Conservation (phyloP, 2,329 filamentous ascomycete genomes). For the Neonectria neomacrospora region DNA sequence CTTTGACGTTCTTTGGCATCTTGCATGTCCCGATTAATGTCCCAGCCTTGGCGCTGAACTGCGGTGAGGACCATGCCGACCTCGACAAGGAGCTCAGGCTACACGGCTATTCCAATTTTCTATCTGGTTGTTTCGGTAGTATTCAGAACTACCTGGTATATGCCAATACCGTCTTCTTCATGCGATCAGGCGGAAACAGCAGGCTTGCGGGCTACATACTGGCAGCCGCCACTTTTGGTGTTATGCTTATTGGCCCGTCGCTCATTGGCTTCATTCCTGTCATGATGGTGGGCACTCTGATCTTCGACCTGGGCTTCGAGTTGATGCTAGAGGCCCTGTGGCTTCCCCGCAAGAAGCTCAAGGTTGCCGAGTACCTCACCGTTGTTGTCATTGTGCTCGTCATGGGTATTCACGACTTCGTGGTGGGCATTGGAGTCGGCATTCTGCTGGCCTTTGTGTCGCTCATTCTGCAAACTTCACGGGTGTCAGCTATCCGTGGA, state of each 20-base stretch:
- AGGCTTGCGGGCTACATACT: slow-evolving; percentile 88
- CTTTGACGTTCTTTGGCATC: slow-evolving; percentile 95
- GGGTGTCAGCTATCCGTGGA: slow-evolving; percentile 87
- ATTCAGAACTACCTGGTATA: slow-evolving; percentile 98
- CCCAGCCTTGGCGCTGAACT: slow-evolving; percentile 88
- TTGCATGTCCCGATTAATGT: slow-evolving; percentile 98
- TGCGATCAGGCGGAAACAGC: slow-evolving; percentile 88
- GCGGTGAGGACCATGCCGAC: slow-evolving; percentile 90
- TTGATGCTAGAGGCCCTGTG: slow-evolving; percentile 89
- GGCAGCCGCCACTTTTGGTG: slow-evolving; percentile 79
- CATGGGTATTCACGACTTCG: slow-evolving; percentile 98
- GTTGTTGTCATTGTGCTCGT: slow-evolving; percentile 90
- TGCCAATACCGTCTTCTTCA: slow-evolving; percentile 97
- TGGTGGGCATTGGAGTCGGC: slow-evolving; percentile 90
- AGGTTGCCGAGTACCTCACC: slow-evolving; percentile 88
- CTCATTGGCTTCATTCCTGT: slow-evolving; percentile 95
- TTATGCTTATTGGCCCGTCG: slow-evolving; percentile 86
- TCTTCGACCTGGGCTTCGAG: slow-evolving; percentile 95
- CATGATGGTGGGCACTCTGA: slow-evolving; percentile 95
- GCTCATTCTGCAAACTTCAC: slow-evolving; percentile 90
- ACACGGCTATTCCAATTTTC: slow-evolving; percentile 90
- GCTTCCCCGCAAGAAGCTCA: slow-evolving; percentile 88
- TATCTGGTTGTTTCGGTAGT: slow-evolving; percentile 88
- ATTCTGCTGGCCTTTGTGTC: slow-evolving; percentile 92
- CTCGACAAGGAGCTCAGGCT: slow-evolving; percentile 92